Conservation (phyloP, 1,284 basidiomycete species). For the Tetrapyrgos nigripes region DNA sequence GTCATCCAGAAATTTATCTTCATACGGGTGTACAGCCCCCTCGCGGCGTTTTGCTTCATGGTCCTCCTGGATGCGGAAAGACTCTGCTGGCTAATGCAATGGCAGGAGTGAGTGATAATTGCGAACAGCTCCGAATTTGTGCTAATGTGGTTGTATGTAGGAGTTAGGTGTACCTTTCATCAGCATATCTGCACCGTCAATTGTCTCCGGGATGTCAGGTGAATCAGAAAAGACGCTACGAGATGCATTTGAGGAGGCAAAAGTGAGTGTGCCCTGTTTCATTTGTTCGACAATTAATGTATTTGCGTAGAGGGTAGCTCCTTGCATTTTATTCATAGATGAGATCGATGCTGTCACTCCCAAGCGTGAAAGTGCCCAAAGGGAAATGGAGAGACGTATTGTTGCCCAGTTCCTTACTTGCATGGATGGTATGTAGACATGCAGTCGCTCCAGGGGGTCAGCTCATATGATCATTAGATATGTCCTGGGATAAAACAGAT, state of each 20-base stretch:
- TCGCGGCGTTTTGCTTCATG: constrained; percentile 93
- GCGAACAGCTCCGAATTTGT: not conserved
- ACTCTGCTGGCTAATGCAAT: constrained; percentile 92
- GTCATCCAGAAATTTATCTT: constrained; percentile 95
- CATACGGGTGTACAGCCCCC: constrained; percentile 94
- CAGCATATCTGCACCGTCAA: constrained; percentile 90
- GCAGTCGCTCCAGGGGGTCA: not conserved
- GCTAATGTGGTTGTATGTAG: constrained; percentile 45
- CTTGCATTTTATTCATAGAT: constrained; percentile 93
- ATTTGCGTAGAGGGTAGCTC: constrained; percentile 74
- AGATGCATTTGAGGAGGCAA: constrained; percentile 97
- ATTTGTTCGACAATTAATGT: not conserved
- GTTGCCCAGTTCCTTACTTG: constrained; percentile 97
- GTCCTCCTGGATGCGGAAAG: constrained; percentile 97
- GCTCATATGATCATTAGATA: constrained; percentile 53
- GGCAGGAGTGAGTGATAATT: constrained; percentile 76
- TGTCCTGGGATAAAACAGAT: constrained; percentile 91
- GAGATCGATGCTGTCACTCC: constrained; percentile 99
- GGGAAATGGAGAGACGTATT: constrained; percentile 98
- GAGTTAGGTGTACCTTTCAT: constrained; percentile 94
- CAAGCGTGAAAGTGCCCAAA: constrained; percentile 95
- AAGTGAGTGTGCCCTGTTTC: constrained; percentile 49
- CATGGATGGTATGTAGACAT: constrained; percentile 80
- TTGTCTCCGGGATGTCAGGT: constrained; percentile 97
- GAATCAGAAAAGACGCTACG: constrained; percentile 96